Evolutionary conservation across 306 rosid species (phyloP).

Genomic region (Dryas drummondii): DNA sequence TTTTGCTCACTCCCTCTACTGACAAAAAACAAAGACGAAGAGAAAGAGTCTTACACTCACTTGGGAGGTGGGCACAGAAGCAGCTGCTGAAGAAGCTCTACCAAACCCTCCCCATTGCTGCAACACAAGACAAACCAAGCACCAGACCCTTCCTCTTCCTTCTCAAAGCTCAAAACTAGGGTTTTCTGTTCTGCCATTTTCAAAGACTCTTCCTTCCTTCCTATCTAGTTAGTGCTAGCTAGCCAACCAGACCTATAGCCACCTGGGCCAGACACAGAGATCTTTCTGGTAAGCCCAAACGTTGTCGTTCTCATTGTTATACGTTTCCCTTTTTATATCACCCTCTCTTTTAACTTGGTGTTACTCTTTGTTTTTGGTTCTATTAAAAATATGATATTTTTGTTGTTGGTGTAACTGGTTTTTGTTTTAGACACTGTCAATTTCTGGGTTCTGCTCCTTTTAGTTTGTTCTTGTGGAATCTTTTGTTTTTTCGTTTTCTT

Average conservation of each 20-base stretch:
- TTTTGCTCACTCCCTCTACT: slow-evolving; percentile 28
- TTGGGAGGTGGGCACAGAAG: slow-evolving; percentile 50
- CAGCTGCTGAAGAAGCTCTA: slow-evolving; percentile 20
- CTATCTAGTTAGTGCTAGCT: neutral
- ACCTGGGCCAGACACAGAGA: neutral
- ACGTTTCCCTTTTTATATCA: neutral
- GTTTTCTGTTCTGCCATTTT: slow-evolving; percentile 21
- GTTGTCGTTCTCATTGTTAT: neutral
- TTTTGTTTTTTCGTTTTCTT: neutral
- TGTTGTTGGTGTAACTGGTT: neutral
- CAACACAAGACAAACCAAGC: neutral
- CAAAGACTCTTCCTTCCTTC: neutral
- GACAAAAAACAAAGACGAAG: slow-evolving; percentile 30
- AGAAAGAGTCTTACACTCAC: slow-evolving; percentile 27
- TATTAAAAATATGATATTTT: slow-evolving; percentile 5
- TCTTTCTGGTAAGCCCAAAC: slow-evolving; percentile 26
- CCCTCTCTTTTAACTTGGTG: neutral
- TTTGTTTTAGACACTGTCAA: neutral
- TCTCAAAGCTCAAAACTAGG: slow-evolving; percentile 19
- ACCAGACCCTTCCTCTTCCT: neutral
- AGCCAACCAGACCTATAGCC: slow-evolving; percentile 1
- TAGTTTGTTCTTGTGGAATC: neutral
- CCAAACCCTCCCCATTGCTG: slow-evolving; percentile 18
- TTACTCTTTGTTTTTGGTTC: neutral
- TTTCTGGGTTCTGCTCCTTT: neutral